A percentile compares a stretch with the other conserved stretches of the same genome.
phyloP scores from a whole-genome alignment of 1,284 basidiomycete species.

The Boletus smithii region DNA sequence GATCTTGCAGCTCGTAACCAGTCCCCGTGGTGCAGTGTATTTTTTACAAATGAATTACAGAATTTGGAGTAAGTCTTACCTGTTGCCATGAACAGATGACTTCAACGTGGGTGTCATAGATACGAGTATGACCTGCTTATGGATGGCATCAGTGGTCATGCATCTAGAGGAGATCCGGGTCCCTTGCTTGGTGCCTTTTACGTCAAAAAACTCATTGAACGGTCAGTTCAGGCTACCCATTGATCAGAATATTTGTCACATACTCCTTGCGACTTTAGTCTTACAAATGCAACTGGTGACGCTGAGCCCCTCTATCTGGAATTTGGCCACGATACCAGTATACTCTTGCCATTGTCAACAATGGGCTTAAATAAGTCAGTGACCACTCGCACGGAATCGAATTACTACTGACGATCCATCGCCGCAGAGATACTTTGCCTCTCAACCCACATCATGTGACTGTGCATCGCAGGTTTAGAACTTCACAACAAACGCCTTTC shows the following conservation, averaged over 20 bases:
- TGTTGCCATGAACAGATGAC: background rate
- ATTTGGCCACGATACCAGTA: conserved; percentile 50
- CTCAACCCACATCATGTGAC: conserved; percentile 33
- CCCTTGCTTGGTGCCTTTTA: conserved; percentile 43
- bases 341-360: conserved; percentile 43
- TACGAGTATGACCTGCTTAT: conserved; percentile 49
- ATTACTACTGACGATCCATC: background rate
- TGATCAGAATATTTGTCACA: background rate
- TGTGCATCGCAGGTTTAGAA: conserved; percentile 38
- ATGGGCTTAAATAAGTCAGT: conserved; percentile 41
- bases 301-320: conserved; percentile 41
- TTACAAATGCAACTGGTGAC: conserved; percentile 37
- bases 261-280: conserved; percentile 22
- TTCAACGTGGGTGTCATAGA: conserved; percentile 9
- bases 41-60: conserved; percentile 37
- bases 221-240: conserved; percentile 22
- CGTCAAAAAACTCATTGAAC: conserved; percentile 43
- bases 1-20: conserved; percentile 39
- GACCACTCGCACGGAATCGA: background rate
- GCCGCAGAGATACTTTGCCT: conserved; percentile 33
- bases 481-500: conserved; percentile 44
- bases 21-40: conserved; percentile 44
- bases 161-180: conserved; percentile 39
- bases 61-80: conserved; percentile 37
- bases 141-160: conserved; percentile 45